Conservation (phyloP, 2,329 filamentous ascomycete genomes). For the Ceratocystis eucalypticola region DNA sequence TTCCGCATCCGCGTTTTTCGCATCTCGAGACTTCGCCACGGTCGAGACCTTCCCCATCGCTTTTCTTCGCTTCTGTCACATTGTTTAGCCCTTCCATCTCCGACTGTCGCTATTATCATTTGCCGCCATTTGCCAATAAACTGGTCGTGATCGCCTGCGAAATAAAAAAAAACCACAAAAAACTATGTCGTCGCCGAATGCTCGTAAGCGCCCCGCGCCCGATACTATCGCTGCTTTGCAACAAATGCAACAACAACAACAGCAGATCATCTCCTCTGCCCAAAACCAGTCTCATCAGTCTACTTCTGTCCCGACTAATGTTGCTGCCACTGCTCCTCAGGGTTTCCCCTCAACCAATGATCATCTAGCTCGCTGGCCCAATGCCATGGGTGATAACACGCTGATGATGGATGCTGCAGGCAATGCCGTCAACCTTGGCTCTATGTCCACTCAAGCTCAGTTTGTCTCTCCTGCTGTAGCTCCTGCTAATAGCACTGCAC, state of each 20-base stretch:
- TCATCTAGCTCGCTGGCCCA: constrained; percentile 13
- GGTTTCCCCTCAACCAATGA: constrained; percentile 6
- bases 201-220: constrained; percentile 18
- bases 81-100: background rate
- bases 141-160: background rate
- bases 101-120: background rate
- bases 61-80: background rate
- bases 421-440: constrained; percentile 9
- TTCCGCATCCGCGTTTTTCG: constrained; percentile 14
- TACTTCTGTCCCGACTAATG: background rate
- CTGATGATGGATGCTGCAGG: constrained; percentile 15
- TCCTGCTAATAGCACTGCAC: constrained; percentile 33
- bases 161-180: background rate
- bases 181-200: constrained; percentile 17
- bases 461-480: constrained; percentile 18
- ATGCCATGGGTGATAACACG: background rate
- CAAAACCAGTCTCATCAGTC: constrained; percentile 1
- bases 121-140: background rate
- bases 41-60: background rate
- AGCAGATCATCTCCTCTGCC: background rate
- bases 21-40: background rate
- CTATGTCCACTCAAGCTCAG: constrained; percentile 13
- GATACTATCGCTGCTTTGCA: constrained; percentile 6
- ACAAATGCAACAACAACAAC: constrained; percentile 18
- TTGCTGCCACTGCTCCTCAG: background rate